Evolutionary conservation across 2,329 filamentous ascomycete genomes (phyloP).

Genomic region (Colletotrichum aenigma): DNA sequence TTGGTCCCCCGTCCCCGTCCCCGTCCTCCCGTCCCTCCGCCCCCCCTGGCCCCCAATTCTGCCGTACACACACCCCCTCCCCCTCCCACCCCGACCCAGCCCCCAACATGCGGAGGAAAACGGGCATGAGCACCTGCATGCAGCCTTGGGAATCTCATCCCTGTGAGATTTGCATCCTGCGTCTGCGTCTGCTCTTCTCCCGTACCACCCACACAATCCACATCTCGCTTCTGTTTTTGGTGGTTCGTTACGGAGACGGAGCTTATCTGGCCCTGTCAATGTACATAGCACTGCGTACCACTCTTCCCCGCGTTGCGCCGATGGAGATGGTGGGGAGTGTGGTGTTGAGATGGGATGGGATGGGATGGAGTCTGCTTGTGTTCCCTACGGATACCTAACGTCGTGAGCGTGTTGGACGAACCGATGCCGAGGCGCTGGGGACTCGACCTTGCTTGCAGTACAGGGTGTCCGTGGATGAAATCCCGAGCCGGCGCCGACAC

Average conservation of each 20-base stretch:
- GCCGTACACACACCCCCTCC: background rate
- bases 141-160: background rate
- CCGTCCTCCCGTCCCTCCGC: background rate
- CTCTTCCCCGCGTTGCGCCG: too few relatives aligned
- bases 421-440: background rate
- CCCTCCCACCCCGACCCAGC: background rate
- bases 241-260: too few relatives aligned
- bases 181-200: background rate
- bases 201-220: background rate
- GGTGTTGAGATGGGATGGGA: too few relatives aligned
- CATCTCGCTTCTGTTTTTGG: too few relatives aligned
- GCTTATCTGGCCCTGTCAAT: too few relatives aligned
- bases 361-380: too few relatives aligned
- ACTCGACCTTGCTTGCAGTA: too few relatives aligned
- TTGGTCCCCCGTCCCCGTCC: background rate
- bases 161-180: background rate
- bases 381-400: too few relatives aligned
- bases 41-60: background rate
- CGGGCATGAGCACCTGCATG: background rate
- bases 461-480: background rate
- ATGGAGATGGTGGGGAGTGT: too few relatives aligned
- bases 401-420: background rate
- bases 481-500: slow-evolving; percentile 1
- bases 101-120: background rate
- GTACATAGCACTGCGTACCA: too few relatives aligned